Evolutionary conservation across 352 stramenopile genomes (phyloP).

Genomic region (Pythium oligandrum): DNA sequence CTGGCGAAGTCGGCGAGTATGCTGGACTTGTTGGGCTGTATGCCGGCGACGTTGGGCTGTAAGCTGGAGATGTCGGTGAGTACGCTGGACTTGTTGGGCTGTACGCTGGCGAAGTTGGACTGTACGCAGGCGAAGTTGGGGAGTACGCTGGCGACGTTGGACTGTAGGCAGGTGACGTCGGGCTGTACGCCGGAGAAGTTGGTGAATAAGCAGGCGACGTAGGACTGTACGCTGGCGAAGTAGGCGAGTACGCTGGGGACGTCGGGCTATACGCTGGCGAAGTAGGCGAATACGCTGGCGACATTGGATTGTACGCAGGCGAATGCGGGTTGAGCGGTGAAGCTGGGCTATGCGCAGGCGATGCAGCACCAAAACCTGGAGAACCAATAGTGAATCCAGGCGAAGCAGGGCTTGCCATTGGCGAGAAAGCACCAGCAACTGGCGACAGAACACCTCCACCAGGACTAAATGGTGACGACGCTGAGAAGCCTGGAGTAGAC

Average conservation of each 20-base stretch:
- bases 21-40: conserved; percentile 49
- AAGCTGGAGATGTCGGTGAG: conserved; percentile 72
- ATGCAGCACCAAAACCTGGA: conserved; percentile 75
- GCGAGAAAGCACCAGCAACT: conserved; percentile 77
- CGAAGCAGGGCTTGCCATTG: conserved; percentile 76
- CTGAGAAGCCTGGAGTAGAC: conserved; percentile 83
- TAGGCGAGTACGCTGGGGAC: conserved; percentile 78
- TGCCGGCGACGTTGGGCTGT: conserved; percentile 56
- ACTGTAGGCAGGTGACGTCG: conserved; percentile 25
- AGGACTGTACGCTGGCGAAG: conserved; percentile 69
- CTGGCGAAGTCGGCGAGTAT: conserved; percentile 60
- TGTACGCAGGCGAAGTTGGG: conserved; percentile 78
- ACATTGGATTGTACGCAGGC: conserved; percentile 86
- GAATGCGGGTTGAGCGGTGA: conserved; percentile 71
- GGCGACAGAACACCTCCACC: conserved; percentile 87
- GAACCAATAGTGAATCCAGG: conserved; percentile 72
- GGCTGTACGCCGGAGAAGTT: conserved; percentile 27
- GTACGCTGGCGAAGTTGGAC: conserved; percentile 67
- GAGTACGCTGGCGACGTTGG: conserved; percentile 58
- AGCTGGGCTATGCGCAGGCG: conserved; percentile 65
- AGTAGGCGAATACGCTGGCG: conserved; percentile 82
- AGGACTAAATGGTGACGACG: conserved; percentile 84
- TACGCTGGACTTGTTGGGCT: conserved; percentile 76
- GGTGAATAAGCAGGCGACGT: conserved; percentile 61
- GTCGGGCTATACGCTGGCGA: conserved; percentile 71